Base-by-base conservation (phyloP, 2,329 filamentous ascomycete genomes). In the Triangularia verruculosa region DNA sequence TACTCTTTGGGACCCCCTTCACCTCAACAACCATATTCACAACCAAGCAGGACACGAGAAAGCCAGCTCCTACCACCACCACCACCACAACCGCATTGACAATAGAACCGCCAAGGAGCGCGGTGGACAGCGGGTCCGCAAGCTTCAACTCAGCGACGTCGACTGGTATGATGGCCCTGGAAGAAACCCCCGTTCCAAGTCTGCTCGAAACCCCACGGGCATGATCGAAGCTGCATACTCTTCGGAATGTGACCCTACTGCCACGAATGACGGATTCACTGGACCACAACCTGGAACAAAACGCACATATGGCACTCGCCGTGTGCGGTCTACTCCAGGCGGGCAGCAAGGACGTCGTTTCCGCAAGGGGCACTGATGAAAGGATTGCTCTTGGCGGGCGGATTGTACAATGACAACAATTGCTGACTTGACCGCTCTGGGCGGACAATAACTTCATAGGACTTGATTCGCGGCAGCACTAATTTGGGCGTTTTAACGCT, bases 71-170 rank as follows among this genome's bases (percentile, higher is more conserved):
- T 77, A 80, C 69, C 80, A 82, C 67, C 79, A 82, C 68, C 79
- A 83, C 67, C 79, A 82, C 68, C 79, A 83, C 72, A 83, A 85
- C 74, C 83, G 85, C 63, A 69, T 82, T 62, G 86, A 89, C 56
- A 83, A 80, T 28, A 65, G 68, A 71, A 74, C 78, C 57, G 79
- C 77, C 72, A 84, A 83, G 69, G 89, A 89, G 69, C 88, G 90
- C 61, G 86, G 85, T 73, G 88, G 89, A 64, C 93, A 97, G 76
- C 89, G 93, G 68, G 88, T 91, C 64, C 87, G 95, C 72, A 96
- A 96, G 78, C 82, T 99, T 65, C 94, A 98, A 75, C 85, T 98
- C 64, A 97, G 92, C 77, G 95, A 99, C 78, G 92, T 99, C 76
- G 94, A 99, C 77, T 99, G 95, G 95, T 97, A 94, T 70, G 74